Evolutionary conservation across 495 filamentous ascomycete species (phyloP).

Genomic region (Patellaria atrata): DNA sequence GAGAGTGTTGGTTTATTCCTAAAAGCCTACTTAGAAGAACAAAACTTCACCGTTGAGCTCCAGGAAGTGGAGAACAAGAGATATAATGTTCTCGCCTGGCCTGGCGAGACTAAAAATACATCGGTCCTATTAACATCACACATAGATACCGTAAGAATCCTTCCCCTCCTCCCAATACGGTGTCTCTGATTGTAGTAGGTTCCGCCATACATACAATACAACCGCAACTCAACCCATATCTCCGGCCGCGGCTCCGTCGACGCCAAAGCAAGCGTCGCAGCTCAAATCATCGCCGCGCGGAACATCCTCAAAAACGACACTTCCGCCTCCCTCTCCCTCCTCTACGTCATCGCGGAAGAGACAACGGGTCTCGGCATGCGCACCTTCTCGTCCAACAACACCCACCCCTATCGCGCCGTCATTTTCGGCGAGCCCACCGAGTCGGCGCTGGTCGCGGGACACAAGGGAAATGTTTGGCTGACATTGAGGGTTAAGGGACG

Average conservation of each 20-base stretch:
- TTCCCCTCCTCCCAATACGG: constrained; percentile 1
- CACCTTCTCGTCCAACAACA: constrained; percentile 34
- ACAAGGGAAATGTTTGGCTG: constrained; percentile 67
- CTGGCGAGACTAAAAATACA: constrained; percentile 39
- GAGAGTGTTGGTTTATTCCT: constrained; percentile 53
- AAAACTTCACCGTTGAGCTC: constrained; percentile 49
- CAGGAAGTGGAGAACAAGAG: constrained; percentile 37
- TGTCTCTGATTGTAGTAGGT: constrained; percentile 19
- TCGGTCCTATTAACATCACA: constrained; percentile 62
- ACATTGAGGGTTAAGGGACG: constrained; percentile 52
- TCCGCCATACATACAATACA: constrained; percentile 50
- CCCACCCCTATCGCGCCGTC: constrained; percentile 44
- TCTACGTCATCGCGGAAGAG: constrained; percentile 89
- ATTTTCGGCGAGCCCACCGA: constrained; percentile 93
- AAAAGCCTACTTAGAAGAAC: constrained; percentile 41
- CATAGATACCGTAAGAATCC: constrained; percentile 39
- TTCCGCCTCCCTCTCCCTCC: constrained; percentile 42
- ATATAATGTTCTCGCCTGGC: constrained; percentile 72
- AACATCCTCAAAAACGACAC: constrained; percentile 35
- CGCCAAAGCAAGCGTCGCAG: constrained; percentile 76
- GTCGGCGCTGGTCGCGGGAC: constrained; percentile 67
- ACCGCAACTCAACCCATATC: constrained; percentile 28
- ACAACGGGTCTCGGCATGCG: constrained; percentile 73
- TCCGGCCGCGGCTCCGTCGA: constrained; percentile 76
- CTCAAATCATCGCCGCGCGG: constrained; percentile 53